Evolutionary conservation across 2,329 filamentous ascomycete species (phyloP).

Genomic region (Fusarium begoniae): DNA sequence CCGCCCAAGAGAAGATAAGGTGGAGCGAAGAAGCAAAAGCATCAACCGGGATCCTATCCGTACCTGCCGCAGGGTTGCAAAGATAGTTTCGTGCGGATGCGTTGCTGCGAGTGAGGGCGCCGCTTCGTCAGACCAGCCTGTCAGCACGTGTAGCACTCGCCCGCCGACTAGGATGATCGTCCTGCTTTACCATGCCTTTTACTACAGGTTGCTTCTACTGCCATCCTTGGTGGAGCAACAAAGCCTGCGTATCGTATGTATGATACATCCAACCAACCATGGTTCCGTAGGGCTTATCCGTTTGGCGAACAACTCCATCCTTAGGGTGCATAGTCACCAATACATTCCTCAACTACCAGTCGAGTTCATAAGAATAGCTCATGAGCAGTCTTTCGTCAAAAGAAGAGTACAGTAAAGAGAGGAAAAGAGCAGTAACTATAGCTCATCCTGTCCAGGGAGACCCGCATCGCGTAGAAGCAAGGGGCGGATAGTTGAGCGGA

Average conservation of each 20-base stretch:
- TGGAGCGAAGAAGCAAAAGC: slow-evolving; percentile 43
- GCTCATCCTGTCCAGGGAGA: slow-evolving; percentile 14
- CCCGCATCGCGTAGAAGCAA: slow-evolving; percentile 37
- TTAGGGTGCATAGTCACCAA: not conserved
- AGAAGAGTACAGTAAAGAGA: not conserved
- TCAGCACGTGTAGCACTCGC: slow-evolving; percentile 28
- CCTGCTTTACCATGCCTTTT: slow-evolving; percentile 30
- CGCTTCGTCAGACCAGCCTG: slow-evolving; percentile 18
- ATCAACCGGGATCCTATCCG: slow-evolving; percentile 44
- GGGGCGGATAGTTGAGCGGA: slow-evolving; percentile 35
- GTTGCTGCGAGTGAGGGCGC: slow-evolving; percentile 4
- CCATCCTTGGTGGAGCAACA: slow-evolving; percentile 16
- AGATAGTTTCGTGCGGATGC: slow-evolving; percentile 27
- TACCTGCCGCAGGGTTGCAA: slow-evolving; percentile 39
- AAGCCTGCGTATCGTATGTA: slow-evolving; percentile 21
- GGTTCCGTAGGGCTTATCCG: slow-evolving; percentile 6
- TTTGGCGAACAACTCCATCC: not conserved
- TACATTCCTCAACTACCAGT: not conserved
- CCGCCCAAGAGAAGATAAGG: slow-evolving; percentile 25
- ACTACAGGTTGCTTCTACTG: slow-evolving; percentile 27
- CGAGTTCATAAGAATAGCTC: not conserved
- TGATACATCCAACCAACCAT: slow-evolving; percentile 25
- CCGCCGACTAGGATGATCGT: slow-evolving; percentile 24
- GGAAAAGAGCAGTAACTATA: not conserved
- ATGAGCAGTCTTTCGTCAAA: not conserved